Evolutionary conservation across 2,329 filamentous ascomycete genomes (phyloP).

Genomic region (Colletotrichum gloeosporioides): DNA sequence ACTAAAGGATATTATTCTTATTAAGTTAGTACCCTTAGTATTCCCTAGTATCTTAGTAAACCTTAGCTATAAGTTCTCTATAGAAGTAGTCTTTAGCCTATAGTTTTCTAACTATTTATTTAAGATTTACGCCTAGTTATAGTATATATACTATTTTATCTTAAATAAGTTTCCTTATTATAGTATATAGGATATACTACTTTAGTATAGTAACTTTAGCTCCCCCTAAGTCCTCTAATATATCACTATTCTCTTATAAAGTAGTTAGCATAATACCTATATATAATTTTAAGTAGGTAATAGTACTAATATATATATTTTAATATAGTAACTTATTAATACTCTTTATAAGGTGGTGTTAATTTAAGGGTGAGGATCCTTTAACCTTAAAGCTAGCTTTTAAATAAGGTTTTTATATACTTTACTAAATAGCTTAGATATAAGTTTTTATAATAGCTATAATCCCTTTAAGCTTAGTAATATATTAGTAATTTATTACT

Average conservation of each 20-base stretch:
- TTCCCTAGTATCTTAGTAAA: neutral
- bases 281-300: too few relatives aligned
- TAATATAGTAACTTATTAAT: too few relatives aligned
- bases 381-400: too few relatives aligned
- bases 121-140: neutral
- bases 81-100: neutral
- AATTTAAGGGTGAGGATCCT: too few relatives aligned
- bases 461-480: too few relatives aligned
- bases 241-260: neutral
- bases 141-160: neutral
- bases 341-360: too few relatives aligned
- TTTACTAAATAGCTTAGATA: too few relatives aligned
- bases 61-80: neutral
- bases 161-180: neutral
- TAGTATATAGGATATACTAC: neutral
- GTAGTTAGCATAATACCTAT: too few relatives aligned
- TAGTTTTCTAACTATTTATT: neutral
- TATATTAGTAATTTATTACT: too few relatives aligned
- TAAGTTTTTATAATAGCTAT: too few relatives aligned
- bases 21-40: neutral
- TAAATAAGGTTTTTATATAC: too few relatives aligned
- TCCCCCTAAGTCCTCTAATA: rapidly evolving
- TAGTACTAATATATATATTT: too few relatives aligned
- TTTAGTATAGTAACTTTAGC: neutral
- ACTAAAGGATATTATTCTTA: neutral